phyloP scores from a whole-genome alignment of 129 eudicot species.

The Centrapalus pauciflorus region DNA sequence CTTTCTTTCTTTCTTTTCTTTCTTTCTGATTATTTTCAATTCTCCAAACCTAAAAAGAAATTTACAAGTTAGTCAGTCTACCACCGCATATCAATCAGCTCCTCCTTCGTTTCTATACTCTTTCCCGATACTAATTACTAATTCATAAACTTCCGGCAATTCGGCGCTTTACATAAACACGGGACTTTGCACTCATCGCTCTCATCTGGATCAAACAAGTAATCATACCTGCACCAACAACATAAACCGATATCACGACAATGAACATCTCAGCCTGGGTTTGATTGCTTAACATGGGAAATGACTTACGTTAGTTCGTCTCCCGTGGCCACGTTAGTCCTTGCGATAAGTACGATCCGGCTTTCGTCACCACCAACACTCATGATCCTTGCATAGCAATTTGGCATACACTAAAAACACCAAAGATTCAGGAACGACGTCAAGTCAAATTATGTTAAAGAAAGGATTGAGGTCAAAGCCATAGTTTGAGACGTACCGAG shows the following conservation, averaged over 20 bases:
- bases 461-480: not conserved
- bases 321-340: constrained; percentile 69
- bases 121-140: constrained; percentile 24
- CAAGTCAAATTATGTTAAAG: not conserved
- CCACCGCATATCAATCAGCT: too few relatives aligned
- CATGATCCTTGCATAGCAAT: constrained; percentile 99
- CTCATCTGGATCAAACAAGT: constrained; percentile 92
- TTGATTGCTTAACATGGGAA: not conserved
- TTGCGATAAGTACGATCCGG: constrained; percentile 93
- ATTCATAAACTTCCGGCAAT: constrained; percentile 89
- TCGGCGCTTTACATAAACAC: constrained; percentile 77
- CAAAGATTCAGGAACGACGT: not conserved
- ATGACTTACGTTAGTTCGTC: constrained; percentile 83
- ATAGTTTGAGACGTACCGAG: constrained; percentile 44
- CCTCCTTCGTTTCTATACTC: constrained; percentile 32
- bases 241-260: not conserved
- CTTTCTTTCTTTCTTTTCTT: constrained; percentile 12
- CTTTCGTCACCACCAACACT: constrained; percentile 95
- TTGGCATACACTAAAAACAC: constrained; percentile 72
- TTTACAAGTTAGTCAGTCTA: constrained; percentile 19
- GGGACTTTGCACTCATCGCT: constrained; percentile 93
- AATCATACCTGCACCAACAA: constrained; percentile 70
- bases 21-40: too few relatives aligned
- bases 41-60: constrained; percentile 3
- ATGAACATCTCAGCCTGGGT: not conserved